Base-by-base conservation (phyloP, 2,329 filamentous ascomycete species). In the Xylariaceae sp. region DNA sequence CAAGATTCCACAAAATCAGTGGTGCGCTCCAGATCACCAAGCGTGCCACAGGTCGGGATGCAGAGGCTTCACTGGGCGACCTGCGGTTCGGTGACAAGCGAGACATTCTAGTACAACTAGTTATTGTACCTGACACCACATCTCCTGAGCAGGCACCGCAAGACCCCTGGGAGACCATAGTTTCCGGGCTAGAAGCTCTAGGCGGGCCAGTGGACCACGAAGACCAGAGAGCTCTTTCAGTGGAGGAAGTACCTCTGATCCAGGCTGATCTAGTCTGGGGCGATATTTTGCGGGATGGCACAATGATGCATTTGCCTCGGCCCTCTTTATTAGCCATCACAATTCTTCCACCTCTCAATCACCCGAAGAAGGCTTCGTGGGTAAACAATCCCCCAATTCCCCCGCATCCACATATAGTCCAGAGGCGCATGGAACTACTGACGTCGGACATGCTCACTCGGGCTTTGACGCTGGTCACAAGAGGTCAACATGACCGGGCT, bases 1-100 rank as follows among this genome's bases (percentile, higher is more conserved):
- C 94, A 65, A 96, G 96, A 69, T 99, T 99, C 69, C 89, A 96
- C 70, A 99, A 99, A 75, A 97, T 99, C 67, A 96, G 90, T 66
- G 94, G 94, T 51, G 94, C 92, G 3, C 76, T 99, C 55, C 91
- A 97, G 68, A 95, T 95, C 59, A 97, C 92, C 2, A 99, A 96
- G 76, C 87, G 94, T 57, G 94, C 92, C 11, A 95, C 91, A 29
- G 94, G 94, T 8, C 86, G 91, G 49, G 94, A 97, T 71, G 94
- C 92, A 0, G 94, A 99, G 73, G 92, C 91, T 7, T 86, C 88
- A 1, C 76, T 99, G 29, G 94, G 94, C 37, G 94, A 99, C 71
- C 76, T 99, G 50, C 84, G 91, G 46, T 97, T 97, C 67, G 94
- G 94, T 37, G 94, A 99, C 71, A 99, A 97, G 79, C 73, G 80